phyloP scores from a whole-genome alignment of 2,329 filamentous ascomycete genomes.

The Neonectria punicea region DNA sequence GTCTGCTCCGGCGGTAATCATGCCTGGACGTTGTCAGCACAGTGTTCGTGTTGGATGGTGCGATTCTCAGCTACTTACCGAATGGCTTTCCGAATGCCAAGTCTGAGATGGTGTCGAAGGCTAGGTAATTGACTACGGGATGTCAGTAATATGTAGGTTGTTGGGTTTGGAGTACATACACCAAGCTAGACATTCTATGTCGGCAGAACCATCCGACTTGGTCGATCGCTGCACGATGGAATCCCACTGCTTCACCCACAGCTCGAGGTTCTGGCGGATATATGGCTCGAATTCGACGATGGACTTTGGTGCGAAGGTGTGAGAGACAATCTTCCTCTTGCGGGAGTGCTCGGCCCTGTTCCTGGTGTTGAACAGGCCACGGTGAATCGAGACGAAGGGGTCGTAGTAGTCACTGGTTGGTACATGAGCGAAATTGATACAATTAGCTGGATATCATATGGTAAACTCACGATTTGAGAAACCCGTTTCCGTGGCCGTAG shows the following conservation, averaged over 20 bases:
- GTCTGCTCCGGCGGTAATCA: constrained; percentile 81
- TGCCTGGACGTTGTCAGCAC: constrained; percentile 47
- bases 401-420: constrained; percentile 84
- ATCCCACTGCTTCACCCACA: constrained; percentile 82
- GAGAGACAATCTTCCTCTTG: constrained; percentile 88
- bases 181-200: constrained; percentile 81
- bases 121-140: constrained; percentile 56
- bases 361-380: constrained; percentile 90
- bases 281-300: constrained; percentile 89
- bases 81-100: constrained; percentile 64
- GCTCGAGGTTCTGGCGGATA: constrained; percentile 81
- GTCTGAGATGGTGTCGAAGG: constrained; percentile 61
- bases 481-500: constrained; percentile 84
- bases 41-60: fast-evolving
- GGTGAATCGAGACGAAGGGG: constrained; percentile 86
- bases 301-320: constrained; percentile 88
- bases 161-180: constrained; percentile 46
- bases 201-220: constrained; percentile 62
- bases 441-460: too few relatives aligned
- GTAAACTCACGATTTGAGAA: constrained; percentile 70
- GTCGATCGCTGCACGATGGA: constrained; percentile 66
- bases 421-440: fast-evolving
- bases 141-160: not conserved
- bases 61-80: constrained; percentile 24
- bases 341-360: constrained; percentile 83